Conservation (phyloP, 805 yeast species). For the Candida maltosa region DNA sequence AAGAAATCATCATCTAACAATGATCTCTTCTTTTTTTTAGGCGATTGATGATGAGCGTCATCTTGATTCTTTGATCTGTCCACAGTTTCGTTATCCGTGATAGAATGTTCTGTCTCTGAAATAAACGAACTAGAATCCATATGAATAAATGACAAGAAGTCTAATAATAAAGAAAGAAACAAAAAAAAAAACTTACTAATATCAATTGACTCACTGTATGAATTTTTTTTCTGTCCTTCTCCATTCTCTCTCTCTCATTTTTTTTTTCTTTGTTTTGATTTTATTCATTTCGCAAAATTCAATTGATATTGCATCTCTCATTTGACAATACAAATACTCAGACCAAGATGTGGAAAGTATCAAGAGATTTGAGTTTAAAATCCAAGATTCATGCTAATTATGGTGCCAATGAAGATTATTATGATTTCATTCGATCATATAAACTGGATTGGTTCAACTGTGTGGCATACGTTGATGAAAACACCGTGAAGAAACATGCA, state of each 20-base stretch:
- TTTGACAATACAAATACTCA: too few relatives aligned
- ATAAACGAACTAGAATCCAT: too few relatives aligned
- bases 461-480: conserved; percentile 41
- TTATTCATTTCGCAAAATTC: background rate
- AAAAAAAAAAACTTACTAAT: too few relatives aligned
- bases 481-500: conserved; percentile 11
- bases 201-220: too few relatives aligned
- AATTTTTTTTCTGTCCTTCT: too few relatives aligned
- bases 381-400: conserved; percentile 35
- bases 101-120: too few relatives aligned
- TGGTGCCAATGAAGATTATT: conserved; percentile 47
- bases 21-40: conserved; percentile 5
- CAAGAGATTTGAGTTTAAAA: conserved; percentile 24
- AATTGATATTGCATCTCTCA: too few relatives aligned
- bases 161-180: too few relatives aligned
- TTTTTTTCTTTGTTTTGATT: background rate
- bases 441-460: conserved; percentile 50
- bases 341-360: conserved; percentile 9
- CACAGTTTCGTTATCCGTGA: conserved; percentile 1
- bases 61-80: background rate
- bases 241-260: too few relatives aligned
- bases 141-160: too few relatives aligned
- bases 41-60: background rate
- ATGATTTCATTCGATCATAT: conserved; percentile 39
- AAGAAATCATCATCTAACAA: conserved; percentile 29